Evolutionary conservation across 164 flowering plant species (phyloP).

Genomic region (Santalum album): DNA sequence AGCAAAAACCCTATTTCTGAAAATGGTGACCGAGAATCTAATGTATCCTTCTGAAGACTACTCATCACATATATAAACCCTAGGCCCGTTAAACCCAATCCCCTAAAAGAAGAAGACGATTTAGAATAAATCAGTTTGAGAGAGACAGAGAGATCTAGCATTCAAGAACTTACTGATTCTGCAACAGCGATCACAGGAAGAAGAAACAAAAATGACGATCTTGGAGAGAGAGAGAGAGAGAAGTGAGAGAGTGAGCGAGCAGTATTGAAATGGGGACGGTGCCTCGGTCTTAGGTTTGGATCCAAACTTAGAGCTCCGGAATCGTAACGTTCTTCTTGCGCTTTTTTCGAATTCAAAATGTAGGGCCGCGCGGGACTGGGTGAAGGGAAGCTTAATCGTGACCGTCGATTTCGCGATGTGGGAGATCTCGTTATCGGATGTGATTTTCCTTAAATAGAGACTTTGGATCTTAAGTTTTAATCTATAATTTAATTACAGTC

Average conservation of each 20-base stretch:
- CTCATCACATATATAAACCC: neutral
- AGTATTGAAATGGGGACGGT: neutral
- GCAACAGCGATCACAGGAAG: neutral
- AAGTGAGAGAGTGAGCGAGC: neutral
- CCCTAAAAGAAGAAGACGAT: neutral
- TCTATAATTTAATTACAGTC: too few relatives aligned
- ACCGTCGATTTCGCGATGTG: slow-evolving; percentile 10
- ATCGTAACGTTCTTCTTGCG: slow-evolving; percentile 46
- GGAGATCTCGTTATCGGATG: too few relatives aligned
- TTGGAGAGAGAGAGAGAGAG: neutral
- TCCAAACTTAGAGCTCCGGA: slow-evolving; percentile 24
- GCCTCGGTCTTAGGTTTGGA: slow-evolving; percentile 18
- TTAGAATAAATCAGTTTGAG: too few relatives aligned
- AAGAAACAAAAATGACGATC: neutral
- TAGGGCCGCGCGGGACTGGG: slow-evolving; percentile 12
- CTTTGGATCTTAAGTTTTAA: too few relatives aligned
- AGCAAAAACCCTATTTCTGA: neutral
- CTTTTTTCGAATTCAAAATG: slow-evolving; percentile 40
- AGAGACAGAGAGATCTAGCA: neutral
- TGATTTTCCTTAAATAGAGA: too few relatives aligned
- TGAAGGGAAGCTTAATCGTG: slow-evolving; percentile 1
- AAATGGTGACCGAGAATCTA: neutral
- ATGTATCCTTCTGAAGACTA: too few relatives aligned
- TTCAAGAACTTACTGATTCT: neutral
- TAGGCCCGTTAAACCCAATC: neutral